Base-by-base conservation (phyloP, 73 alveolate genomes). In the Uronychia setigera region DNA sequence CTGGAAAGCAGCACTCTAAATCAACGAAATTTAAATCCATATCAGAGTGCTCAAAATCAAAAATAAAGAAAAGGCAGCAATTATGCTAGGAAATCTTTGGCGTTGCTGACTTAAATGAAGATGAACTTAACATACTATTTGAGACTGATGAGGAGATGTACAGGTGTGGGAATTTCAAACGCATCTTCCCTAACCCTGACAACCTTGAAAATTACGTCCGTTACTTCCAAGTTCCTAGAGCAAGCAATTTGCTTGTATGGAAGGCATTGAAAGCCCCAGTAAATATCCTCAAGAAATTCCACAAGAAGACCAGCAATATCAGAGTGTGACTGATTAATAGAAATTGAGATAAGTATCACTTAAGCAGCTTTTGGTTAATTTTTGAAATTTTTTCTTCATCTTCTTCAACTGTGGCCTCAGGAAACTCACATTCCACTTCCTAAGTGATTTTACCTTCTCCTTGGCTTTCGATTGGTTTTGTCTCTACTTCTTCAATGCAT, bases 181-280 rank as follows among this genome's bases (percentile, higher is more conserved):
- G 86, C 1, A 58, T 80, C 31, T 80, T 80, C 28, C 86, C 86
- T 29, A 80, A 80, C 33, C 35, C 35, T n/a, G 57, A 57, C 58
- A 80, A 34, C 19, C 30, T 80, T 35, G 58, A 79, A 34, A 76
- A 80, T 79, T 80, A 80, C 31, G 57, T 79, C 35, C 34, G 57
- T 35, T 80, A 80, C 29, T 80, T 58, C 31, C 30, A 19, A 30
- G 29, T 31, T 34, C 84, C 32, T 29, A 78, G 84, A 9, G 32
- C 32, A 34, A 32, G 31, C 84, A 78, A 78, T 31, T 78, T 33
- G 31, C 75, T 78, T 1, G 67, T 78, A 0, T 78, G 84, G 84
- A 78, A 78, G 75, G 30, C 28, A 27, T 34, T 78, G 75, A 78
- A 33, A 32, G 67, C 84, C 19, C 67, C 67, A 11, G 19, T 46